Conservation (phyloP, 495 filamentous ascomycete genomes). For the Bombardia bombarda region DNA sequence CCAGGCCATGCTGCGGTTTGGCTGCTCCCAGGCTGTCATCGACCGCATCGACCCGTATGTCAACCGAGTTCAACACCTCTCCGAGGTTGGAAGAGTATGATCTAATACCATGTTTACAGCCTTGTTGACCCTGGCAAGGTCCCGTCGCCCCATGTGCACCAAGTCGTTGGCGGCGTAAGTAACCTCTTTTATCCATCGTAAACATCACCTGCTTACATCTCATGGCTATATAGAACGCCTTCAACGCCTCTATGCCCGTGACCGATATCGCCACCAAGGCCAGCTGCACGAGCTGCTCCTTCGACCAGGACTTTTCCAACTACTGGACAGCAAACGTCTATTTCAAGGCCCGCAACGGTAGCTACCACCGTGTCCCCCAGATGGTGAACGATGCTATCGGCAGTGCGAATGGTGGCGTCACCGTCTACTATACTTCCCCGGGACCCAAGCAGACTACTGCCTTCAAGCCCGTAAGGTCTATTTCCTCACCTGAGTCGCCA, state of each 20-base stretch:
- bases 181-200: no score
- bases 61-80: no score
- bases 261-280: constrained; percentile 29
- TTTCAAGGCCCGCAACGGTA: constrained; percentile 44
- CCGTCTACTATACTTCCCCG: constrained; percentile 21
- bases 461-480: constrained; percentile 37
- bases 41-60: constrained; percentile 31
- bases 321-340: constrained; percentile 49
- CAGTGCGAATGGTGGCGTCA: constrained; percentile 18
- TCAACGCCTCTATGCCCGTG: constrained; percentile 35
- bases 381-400: constrained; percentile 18
- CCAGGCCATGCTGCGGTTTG: constrained; percentile 36
- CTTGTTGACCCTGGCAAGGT: constrained; percentile 32
- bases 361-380: constrained; percentile 38
- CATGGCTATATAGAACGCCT: constrained; percentile 31
- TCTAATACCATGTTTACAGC: no score
- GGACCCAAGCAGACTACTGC: constrained; percentile 37
- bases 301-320: constrained; percentile 39
- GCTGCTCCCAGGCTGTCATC: constrained; percentile 33
- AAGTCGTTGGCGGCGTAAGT: constrained; percentile 35
- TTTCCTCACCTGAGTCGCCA: neutral
- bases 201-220: no score
- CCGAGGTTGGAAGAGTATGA: no score
- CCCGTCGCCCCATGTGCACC: constrained; percentile 35
- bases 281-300: constrained; percentile 35